Percentiles rank a stretch among this genome's conserved stretches.
Conservation (phyloP, 2,329 filamentous ascomycete species). For the Raffaelea ambrosiae region DNA sequence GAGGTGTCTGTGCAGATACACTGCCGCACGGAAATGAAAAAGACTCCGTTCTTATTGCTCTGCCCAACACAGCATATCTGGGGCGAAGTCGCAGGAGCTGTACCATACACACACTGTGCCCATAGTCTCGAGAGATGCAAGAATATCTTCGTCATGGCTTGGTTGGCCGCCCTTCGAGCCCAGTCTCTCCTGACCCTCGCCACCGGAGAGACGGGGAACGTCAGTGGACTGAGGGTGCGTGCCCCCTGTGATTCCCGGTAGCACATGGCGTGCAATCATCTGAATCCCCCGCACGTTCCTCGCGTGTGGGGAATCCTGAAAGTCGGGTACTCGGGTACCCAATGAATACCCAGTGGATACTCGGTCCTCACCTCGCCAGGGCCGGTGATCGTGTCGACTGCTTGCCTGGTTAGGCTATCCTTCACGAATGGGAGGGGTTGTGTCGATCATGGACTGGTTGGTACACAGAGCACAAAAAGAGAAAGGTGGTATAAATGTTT, state of each 20-base stretch:
- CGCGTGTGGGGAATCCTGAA: constrained; percentile 7
- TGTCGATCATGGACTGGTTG: too few species aligned
- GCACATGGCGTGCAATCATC: constrained; percentile 25
- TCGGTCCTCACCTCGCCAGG: too few species aligned
- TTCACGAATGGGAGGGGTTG: background rate
- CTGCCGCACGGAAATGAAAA: too few species aligned
- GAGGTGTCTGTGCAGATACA: too few species aligned
- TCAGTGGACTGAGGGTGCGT: background rate
- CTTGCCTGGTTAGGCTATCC: background rate
- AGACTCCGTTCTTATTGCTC: too few species aligned
- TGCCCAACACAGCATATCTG: background rate
- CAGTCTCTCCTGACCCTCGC: background rate
- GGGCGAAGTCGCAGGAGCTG: background rate
- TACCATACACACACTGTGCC: background rate
- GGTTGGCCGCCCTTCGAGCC: background rate
- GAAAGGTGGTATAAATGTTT: too few species aligned
- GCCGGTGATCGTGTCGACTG: background rate
- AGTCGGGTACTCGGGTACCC: background rate
- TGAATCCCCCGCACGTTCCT: constrained; percentile 30
- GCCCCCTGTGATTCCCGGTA: constrained; percentile 2
- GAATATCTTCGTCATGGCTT: background rate
- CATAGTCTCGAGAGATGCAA: background rate
- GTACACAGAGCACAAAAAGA: too few species aligned
- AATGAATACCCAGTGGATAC: background rate
- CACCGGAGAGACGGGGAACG: background rate